A percentile compares a stretch with the other conserved stretches of the same genome.
Conservation (phyloP, 1,284 basidiomycete species). For the Mycena sp. region DNA sequence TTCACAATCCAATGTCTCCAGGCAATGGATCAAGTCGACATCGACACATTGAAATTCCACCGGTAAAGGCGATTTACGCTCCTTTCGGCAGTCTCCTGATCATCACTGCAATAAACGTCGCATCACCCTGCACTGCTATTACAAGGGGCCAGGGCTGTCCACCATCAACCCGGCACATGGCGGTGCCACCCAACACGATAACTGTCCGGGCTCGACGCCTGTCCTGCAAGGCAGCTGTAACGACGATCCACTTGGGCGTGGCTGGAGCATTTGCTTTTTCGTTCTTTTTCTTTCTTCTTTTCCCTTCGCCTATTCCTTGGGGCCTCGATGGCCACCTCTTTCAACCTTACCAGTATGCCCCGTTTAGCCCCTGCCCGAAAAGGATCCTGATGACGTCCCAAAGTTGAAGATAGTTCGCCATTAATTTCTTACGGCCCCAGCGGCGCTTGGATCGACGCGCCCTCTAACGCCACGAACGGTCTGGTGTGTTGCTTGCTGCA, state of each 20-base stretch:
- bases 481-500: slow-evolving; percentile 40
- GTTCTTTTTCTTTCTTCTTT: slow-evolving; percentile 31
- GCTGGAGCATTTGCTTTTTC: slow-evolving; percentile 14
- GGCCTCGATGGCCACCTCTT: slow-evolving; percentile 56
- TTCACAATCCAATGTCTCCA: not conserved
- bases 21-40: not conserved
- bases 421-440: slow-evolving; percentile 54
- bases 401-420: slow-evolving; percentile 47
- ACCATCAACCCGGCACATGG: slow-evolving; percentile 9
- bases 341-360: slow-evolving; percentile 51
- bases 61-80: too few relatives aligned
- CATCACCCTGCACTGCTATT: slow-evolving; percentile 1
- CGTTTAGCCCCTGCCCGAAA: not conserved
- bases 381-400: not conserved
- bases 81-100: not conserved
- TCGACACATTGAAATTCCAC: not conserved
- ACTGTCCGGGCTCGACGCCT: not conserved
- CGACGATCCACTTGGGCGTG: slow-evolving; percentile 14
- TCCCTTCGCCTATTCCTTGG: slow-evolving; percentile 31
- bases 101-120: not conserved
- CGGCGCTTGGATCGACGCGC: slow-evolving; percentile 55
- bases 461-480: slow-evolving; percentile 44
- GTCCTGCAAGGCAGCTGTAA: slow-evolving; percentile 11
- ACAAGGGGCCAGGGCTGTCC: too few relatives aligned
- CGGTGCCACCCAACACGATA: not conserved